Evolutionary conservation across 768 basidiomycete genomes (phyloP).

Genomic region (Tulasnella sp.): DNA sequence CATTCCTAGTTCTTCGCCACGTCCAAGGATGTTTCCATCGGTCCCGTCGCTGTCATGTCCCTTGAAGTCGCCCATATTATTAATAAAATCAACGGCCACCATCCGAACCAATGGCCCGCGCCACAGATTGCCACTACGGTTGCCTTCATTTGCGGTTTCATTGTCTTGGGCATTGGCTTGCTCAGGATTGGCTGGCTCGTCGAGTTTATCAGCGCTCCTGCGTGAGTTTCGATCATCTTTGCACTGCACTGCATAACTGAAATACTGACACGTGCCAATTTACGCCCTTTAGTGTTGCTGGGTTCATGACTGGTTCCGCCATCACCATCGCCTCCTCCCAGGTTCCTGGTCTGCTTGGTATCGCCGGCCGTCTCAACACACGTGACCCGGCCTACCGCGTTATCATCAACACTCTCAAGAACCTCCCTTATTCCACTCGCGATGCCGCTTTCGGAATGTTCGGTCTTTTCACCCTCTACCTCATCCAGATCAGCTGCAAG

Average conservation of each 20-base stretch:
- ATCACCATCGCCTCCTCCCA: slow-evolving; percentile 88
- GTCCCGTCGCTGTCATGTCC: slow-evolving; percentile 98
- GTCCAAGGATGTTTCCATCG: slow-evolving; percentile 98
- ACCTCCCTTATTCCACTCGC: slow-evolving; percentile 65
- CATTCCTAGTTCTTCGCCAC: slow-evolving; percentile 85
- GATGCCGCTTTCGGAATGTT: slow-evolving; percentile 92
- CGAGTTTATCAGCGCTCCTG: slow-evolving; percentile 88
- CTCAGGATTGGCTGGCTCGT: slow-evolving; percentile 92
- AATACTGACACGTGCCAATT: background rate
- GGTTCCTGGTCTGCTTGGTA: slow-evolving; percentile 87
- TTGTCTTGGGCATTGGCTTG: slow-evolving; percentile 86
- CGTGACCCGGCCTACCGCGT: slow-evolving; percentile 82
- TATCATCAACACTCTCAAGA: slow-evolving; percentile 91
- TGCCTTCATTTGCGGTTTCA: slow-evolving; percentile 87
- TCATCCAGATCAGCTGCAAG: slow-evolving; percentile 63
- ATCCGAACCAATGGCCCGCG: slow-evolving; percentile 55
- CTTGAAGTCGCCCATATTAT: slow-evolving; percentile 82
- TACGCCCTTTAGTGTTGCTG: slow-evolving; percentile 39
- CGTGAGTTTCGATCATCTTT: slow-evolving; percentile 54
- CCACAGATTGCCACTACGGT: slow-evolving; percentile 83
- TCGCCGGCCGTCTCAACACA: slow-evolving; percentile 79
- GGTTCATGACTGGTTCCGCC: slow-evolving; percentile 96
- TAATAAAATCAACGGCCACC: slow-evolving; percentile 54
- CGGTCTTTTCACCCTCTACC: slow-evolving; percentile 68
- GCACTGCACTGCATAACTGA: too few species aligned